A percentile compares a stretch with the other conserved stretches of the same genome.
Conservation (phyloP, 495 filamentous ascomycete genomes). For the Cercophora sp. region DNA sequence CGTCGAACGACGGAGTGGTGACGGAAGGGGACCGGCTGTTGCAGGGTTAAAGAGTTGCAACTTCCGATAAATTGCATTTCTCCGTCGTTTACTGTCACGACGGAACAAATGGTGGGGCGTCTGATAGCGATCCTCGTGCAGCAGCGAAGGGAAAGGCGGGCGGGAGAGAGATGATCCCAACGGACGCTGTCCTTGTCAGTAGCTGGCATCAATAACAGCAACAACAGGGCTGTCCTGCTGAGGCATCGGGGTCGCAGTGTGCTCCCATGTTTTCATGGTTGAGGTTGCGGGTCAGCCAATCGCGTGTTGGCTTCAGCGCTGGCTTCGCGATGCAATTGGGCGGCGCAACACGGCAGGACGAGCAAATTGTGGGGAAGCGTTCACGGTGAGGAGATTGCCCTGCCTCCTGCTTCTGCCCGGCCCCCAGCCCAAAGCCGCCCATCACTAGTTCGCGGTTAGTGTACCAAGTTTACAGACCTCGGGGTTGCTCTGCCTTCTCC, state of each 20-base stretch:
- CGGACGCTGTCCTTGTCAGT: background rate
- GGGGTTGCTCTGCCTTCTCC: background rate
- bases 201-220: background rate
- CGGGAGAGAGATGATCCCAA: background rate
- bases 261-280: background rate
- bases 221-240: background rate
- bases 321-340: conserved; percentile 2
- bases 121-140: too few relatives aligned
- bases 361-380: background rate
- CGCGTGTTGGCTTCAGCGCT: background rate
- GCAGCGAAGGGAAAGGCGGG: background rate
- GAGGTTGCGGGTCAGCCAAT: background rate
- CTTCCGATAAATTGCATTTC: background rate
- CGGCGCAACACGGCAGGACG: background rate
- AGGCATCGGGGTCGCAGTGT: background rate
- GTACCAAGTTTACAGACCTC: conserved; percentile 10
- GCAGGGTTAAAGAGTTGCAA: background rate
- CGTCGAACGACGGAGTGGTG: background rate
- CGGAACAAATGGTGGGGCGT: too few relatives aligned
- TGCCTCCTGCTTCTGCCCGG: background rate
- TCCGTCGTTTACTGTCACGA: background rate
- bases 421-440: conserved; percentile 4
- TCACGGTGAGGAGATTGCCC: background rate
- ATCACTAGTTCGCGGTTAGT: conserved; percentile 12
- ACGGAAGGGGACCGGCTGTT: background rate